A percentile compares a stretch with the other conserved stretches of the same genome.
Evolutionary conservation across 371 early-diverging fungal species (phyloP).

Genomic region (Actinomortierella wolfii): DNA sequence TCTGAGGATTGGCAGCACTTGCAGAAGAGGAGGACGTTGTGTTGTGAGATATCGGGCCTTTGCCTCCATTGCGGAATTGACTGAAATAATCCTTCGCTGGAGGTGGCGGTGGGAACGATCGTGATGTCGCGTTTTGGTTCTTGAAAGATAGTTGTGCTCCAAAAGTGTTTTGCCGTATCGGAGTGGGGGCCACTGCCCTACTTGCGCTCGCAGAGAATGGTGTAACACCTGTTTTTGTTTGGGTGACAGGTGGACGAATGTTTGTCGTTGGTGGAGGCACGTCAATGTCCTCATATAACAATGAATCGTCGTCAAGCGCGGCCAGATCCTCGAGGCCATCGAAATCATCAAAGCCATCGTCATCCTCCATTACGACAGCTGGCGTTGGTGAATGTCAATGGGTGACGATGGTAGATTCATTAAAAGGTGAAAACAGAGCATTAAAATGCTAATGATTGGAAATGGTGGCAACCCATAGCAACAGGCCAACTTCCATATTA

Average conservation of each 20-base stretch:
- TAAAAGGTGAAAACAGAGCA: too few relatives aligned
- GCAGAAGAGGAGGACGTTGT: neutral
- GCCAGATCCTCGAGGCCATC: conserved; percentile 8
- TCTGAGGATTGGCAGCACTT: neutral
- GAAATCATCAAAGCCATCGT: conserved; percentile 40
- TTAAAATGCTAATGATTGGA: neutral
- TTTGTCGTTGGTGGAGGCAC: neutral
- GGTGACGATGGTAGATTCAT: neutral
- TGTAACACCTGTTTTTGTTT: too few relatives aligned
- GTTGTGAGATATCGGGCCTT: neutral
- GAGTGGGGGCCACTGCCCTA: too few relatives aligned
- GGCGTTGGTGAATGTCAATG: neutral
- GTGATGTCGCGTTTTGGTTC: too few relatives aligned
- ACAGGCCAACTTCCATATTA: neutral
- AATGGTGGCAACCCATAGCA: neutral
- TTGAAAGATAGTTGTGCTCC: too few relatives aligned
- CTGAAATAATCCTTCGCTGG: too few relatives aligned
- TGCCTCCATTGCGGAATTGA: too few relatives aligned
- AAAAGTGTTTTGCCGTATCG: too few relatives aligned
- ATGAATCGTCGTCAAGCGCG: conserved; percentile 18
- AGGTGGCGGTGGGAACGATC: too few relatives aligned
- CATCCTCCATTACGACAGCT: neutral
- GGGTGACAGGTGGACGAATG: neutral
- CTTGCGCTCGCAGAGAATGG: too few relatives aligned
- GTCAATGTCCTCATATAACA: neutral